These are phyloP conservation scores for Hordeum vulgare DNA, from an alignment of 176 grass and related monocot species.

Conservation along the genomic window MorexV3_pseudomolecules_assembly NC_058519.1:18357453-18357952, in stretches of 20 bases:
- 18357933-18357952: background rate
- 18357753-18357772: background rate
- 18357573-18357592: too few relatives aligned
- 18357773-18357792: background rate
- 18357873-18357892: background rate
- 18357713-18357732: background rate
- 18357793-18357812: background rate
- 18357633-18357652: too few relatives aligned
- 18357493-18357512: too few relatives aligned
- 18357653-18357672: too few relatives aligned
- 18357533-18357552: too few relatives aligned
- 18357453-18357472: too few relatives aligned
- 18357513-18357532: too few relatives aligned
- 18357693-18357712: background rate
- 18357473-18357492: too few relatives aligned
- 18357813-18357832: background rate
- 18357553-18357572: too few relatives aligned
- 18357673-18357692: background rate
- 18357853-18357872: background rate
- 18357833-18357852: background rate
- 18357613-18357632: too few relatives aligned
- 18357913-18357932: background rate
- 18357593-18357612: too few relatives aligned
- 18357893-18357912: background rate
- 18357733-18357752: background rate